Evolutionary conservation across 176 grass and related monocot species (phyloP).

Genomic region (Stipa capillata): DNA sequence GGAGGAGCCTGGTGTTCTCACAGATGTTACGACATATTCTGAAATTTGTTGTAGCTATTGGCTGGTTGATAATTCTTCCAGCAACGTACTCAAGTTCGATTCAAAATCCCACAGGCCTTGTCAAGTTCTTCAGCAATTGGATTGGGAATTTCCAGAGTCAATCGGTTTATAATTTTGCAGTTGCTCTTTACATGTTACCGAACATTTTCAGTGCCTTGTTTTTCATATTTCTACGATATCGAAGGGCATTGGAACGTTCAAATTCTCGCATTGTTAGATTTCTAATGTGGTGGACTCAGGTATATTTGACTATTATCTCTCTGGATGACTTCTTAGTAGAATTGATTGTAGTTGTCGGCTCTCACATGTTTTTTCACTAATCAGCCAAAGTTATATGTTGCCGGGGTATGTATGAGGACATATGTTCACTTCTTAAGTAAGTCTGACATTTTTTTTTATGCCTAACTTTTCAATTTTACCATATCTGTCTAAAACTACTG

Average conservation of each 20-base stretch:
- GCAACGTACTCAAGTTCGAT: slow-evolving; percentile 62
- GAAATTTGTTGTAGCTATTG: slow-evolving; percentile 81
- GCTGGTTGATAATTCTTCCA: slow-evolving; percentile 88
- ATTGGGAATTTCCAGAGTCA: slow-evolving; percentile 54
- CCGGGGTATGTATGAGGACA: slow-evolving; percentile 85
- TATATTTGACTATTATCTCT: slow-evolving; percentile 21
- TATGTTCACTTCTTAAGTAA: slow-evolving; percentile 93
- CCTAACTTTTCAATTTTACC: not conserved
- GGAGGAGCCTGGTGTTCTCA: slow-evolving; percentile 64
- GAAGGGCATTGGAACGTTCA: slow-evolving; percentile 54
- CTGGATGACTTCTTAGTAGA: not conserved
- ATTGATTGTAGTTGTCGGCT: slow-evolving; percentile 13
- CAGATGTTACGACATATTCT: slow-evolving; percentile 65
- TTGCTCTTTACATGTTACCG: slow-evolving; percentile 86
- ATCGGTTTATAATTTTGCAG: slow-evolving; percentile 76
- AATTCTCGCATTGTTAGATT: slow-evolving; percentile 56
- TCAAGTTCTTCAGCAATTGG: slow-evolving; percentile 90
- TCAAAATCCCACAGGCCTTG: slow-evolving; percentile 71
- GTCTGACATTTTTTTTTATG: slow-evolving; percentile 1
- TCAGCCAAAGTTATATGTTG: slow-evolving; percentile 93
- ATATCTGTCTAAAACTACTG: not conserved
- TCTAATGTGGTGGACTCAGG: slow-evolving; percentile 98
- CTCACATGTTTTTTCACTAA: slow-evolving; percentile 16
- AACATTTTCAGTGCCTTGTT: slow-evolving; percentile 82
- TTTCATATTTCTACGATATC: slow-evolving; percentile 77